A percentile compares a stretch with the other conserved stretches of the same genome.
Evolutionary conservation across 495 filamentous ascomycete genomes (phyloP).

Genomic region (Lasiosphaeris hirsuta): DNA sequence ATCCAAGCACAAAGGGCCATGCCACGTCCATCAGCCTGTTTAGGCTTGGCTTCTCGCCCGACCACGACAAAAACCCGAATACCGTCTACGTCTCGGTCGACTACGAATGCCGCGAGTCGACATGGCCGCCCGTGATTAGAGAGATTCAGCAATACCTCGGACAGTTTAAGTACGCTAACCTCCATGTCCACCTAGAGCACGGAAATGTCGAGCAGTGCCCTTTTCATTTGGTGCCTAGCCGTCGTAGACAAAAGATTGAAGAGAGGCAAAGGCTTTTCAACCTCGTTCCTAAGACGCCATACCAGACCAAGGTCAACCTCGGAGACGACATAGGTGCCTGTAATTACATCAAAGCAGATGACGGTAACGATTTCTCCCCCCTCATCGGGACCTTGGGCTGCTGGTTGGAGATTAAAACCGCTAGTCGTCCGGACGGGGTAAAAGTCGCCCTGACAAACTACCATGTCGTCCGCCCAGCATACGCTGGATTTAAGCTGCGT

Average conservation of each 20-base stretch:
- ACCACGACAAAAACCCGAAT: not conserved
- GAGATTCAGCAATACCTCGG: not conserved
- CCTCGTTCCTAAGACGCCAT: not conserved
- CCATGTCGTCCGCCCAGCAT: not conserved
- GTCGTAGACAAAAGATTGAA: not conserved
- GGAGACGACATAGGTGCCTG: not conserved
- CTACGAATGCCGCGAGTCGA: not conserved
- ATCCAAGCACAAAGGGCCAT: not conserved
- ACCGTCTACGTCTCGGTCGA: conserved; percentile 1
- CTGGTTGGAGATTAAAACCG: conserved; percentile 2
- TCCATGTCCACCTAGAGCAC: not conserved
- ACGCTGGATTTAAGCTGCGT: not conserved
- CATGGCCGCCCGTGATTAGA: not conserved
- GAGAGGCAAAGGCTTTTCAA: not conserved
- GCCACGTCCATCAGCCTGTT: not conserved
- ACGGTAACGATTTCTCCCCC: not conserved
- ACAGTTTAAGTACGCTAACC: not conserved
- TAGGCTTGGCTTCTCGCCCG: not conserved
- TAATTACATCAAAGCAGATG: not conserved
- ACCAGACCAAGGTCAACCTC: not conserved
- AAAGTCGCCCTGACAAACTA: conserved; percentile 3
- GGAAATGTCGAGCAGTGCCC: not conserved
- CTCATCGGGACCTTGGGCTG: not conserved
- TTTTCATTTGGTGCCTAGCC: not conserved
- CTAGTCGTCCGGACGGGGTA: not conserved